A percentile compares a stretch with the other conserved stretches of the same genome.
phyloP scores from a whole-genome alignment of 1,284 basidiomycete species.

The Volvariella volvacea region DNA sequence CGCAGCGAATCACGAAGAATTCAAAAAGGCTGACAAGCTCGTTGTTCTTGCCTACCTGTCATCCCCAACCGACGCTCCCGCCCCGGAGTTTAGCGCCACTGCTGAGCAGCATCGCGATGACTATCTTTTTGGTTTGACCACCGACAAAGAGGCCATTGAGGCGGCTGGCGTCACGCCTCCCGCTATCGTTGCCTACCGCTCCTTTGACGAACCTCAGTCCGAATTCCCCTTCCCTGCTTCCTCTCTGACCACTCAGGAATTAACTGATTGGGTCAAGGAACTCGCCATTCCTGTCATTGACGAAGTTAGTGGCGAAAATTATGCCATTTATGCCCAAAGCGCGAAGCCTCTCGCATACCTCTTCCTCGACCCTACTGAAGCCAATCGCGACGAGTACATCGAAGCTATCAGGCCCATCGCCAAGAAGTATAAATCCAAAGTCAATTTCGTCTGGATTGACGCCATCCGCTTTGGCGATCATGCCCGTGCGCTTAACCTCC shows the following conservation, averaged over 20 bases:
- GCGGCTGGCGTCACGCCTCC: constrained; percentile 75
- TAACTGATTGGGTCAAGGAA: constrained; percentile 76
- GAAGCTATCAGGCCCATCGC: constrained; percentile 74
- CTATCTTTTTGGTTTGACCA: constrained; percentile 86
- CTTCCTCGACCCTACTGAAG: constrained; percentile 81
- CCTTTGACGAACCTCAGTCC: constrained; percentile 82
- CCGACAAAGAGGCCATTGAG: constrained; percentile 63
- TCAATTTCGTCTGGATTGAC: constrained; percentile 99
- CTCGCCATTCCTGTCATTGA: constrained; percentile 88
- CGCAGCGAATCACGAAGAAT: constrained; percentile 72
- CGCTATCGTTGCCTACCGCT: constrained; percentile 87
- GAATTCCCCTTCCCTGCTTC: constrained; percentile 65
- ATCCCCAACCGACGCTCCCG: constrained; percentile 59
- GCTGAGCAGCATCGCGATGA: constrained; percentile 89
- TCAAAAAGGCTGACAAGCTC: constrained; percentile 86
- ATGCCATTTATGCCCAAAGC: constrained; percentile 78
- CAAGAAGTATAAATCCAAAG: constrained; percentile 72
- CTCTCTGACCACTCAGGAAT: constrained; percentile 50
- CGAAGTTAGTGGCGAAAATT: constrained; percentile 95
- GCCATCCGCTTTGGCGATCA: constrained; percentile 93
- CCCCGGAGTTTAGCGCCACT: constrained; percentile 67
- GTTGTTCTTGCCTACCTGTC: constrained; percentile 86
- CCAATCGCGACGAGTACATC: constrained; percentile 62
- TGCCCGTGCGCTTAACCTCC: constrained; percentile 90
- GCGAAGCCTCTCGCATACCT: constrained; percentile 90